These are phyloP conservation scores for Penicillium lividum DNA, from an alignment of 495 filamentous ascomycete genomes.

Conservation along the genomic window DNA sequence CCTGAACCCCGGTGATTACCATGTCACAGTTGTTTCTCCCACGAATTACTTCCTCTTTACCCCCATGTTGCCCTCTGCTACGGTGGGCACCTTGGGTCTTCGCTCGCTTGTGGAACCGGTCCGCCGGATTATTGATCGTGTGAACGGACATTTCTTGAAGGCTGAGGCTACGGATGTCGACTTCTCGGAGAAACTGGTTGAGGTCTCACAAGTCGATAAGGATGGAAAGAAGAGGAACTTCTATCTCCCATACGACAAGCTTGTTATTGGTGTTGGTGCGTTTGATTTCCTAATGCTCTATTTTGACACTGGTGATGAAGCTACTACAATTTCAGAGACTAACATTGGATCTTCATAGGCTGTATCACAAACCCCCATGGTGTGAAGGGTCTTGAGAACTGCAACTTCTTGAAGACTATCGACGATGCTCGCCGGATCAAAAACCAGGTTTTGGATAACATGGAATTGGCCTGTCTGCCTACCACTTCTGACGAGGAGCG, in stretches of 20 bases:
- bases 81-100: conserved; percentile 91
- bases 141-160: conserved; percentile 87
- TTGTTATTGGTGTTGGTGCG: conserved; percentile 89
- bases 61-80: conserved; percentile 94
- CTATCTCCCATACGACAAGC: conserved; percentile 97
- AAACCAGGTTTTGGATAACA: conserved; percentile 85
- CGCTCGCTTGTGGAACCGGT: conserved; percentile 92
- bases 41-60: conserved; percentile 98
- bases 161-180: conserved; percentile 85
- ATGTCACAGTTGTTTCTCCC: conserved; percentile 91
- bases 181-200: conserved; percentile 86
- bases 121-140: conserved; percentile 71
- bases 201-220: conserved; percentile 73
- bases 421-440: conserved; percentile 87
- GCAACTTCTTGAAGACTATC: conserved; percentile 92
- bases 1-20: conserved; percentile 85
- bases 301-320: neutral
- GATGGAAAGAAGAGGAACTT: conserved; percentile 72
- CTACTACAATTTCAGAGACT: neutral
- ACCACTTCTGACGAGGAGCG: conserved; percentile 90
- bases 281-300: neutral
- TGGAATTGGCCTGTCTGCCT: conserved; percentile 90
- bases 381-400: conserved; percentile 92
- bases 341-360: conserved; percentile 44
- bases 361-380: conserved; percentile 94